Evolutionary conservation across 768 basidiomycete species (phyloP), one percentile per base, ranked within the genome.

Genomic region (Pleurotus citrinopileatus): DNA sequence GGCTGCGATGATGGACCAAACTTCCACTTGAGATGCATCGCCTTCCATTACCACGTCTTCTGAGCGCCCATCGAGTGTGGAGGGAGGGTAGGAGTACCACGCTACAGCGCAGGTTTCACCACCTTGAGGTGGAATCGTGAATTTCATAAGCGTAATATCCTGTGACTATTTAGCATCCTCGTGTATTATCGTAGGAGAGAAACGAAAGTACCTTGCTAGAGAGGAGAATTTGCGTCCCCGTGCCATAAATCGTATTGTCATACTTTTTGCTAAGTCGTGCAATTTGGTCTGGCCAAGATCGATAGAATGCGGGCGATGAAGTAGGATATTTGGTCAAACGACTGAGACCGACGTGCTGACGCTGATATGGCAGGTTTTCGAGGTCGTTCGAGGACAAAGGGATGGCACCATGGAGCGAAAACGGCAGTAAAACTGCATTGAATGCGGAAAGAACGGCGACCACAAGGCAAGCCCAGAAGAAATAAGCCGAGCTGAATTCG

Each of bases 21-120:
- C 58, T 54, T 59, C 58, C 51, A 59, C 48, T 38, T 59, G 50
- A 25, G 55, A 46, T n/a, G 55, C 20, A 28, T 59, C 55, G 38
- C 58, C 58, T 43, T 57, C 56, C n/a, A 45, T 57, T 19, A 47
- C 25, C 4, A 59, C 28, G 38, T 53, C 52, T 9, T 40, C 26
- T 4, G 23, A 13, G 9, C 55, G 47, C 19, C 32, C 5, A 37
- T 38, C 48, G 19, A 55, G 38, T n/a, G 22, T 36, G n/a, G 29
- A 15, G 9, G 47, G 23, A 1, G 48, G 55, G 13, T 43, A 55
- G 19, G 51, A 26, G 19, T 56, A 46, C 51, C 50, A 56, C 8
- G 51, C 36, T 19, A 59, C 23, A 15, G 52, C 55, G 29, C 58
- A 59, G 12, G 38, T 7, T 19, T 34, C 12, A 10, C 42, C 27